These are phyloP conservation scores for Lachnellula cervina DNA, from an alignment of 2,329 filamentous ascomycete genomes.

Conservation along the genomic window DNA sequence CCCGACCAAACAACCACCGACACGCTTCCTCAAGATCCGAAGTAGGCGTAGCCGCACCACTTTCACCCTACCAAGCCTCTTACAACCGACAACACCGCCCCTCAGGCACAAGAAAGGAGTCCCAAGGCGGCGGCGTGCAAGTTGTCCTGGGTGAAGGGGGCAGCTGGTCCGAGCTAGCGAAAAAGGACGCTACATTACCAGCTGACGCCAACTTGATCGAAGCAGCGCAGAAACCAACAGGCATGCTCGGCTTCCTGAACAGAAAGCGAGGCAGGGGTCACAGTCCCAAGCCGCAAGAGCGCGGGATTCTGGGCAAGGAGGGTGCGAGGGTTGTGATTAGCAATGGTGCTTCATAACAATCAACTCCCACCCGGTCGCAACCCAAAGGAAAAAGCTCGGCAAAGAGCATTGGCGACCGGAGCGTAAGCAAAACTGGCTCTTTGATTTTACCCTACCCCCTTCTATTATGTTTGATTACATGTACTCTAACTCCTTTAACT, in stretches of 20 bases:
- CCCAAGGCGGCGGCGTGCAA: slow-evolving; percentile 66
- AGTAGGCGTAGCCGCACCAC: slow-evolving; percentile 14
- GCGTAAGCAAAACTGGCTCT: too few species aligned
- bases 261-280: slow-evolving; percentile 85
- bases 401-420: neutral
- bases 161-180: slow-evolving; percentile 86
- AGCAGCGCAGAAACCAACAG: slow-evolving; percentile 57
- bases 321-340: slow-evolving; percentile 80
- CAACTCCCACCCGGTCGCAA: neutral
- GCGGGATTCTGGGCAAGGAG: slow-evolving; percentile 90
- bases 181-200: slow-evolving; percentile 72
- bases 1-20: neutral
- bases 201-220: slow-evolving; percentile 55
- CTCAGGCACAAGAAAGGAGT: slow-evolving; percentile 26
- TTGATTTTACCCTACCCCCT: too few species aligned
- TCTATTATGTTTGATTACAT: too few species aligned
- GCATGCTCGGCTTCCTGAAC: slow-evolving; percentile 85
- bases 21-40: slow-evolving; percentile 1
- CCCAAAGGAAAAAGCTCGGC: neutral
- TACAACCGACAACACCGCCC: slow-evolving; percentile 23
- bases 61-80: slow-evolving; percentile 28
- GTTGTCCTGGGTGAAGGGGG: slow-evolving; percentile 85
- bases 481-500: too few species aligned
- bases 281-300: slow-evolving; percentile 90
- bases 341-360: slow-evolving; percentile 36